Evolutionary conservation across 177 flowering plant species (phyloP).

Genomic region (Vitis hybrid): DNA sequence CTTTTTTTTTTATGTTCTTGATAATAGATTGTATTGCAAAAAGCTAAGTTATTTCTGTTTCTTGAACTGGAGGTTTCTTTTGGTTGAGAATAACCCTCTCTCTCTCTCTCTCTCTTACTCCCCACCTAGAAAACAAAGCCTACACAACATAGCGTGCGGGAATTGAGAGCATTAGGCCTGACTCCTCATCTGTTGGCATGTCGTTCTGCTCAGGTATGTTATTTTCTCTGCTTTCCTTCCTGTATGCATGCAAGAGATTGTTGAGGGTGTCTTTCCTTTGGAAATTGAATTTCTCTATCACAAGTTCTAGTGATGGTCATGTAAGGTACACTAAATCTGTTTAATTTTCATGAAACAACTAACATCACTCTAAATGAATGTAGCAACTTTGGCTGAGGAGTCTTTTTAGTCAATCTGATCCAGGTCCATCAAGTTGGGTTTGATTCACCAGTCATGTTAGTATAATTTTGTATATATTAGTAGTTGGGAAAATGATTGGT

Average conservation of each 20-base stretch:
- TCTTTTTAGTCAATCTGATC: too few relatives aligned
- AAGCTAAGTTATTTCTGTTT: not conserved
- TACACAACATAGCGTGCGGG: slow-evolving; percentile 97
- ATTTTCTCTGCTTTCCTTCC: not conserved
- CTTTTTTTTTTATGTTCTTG: not conserved
- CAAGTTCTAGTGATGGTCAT: too few relatives aligned
- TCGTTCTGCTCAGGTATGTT: slow-evolving; percentile 83
- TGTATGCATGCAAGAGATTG: not conserved
- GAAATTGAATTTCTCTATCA: too few relatives aligned
- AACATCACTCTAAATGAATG: too few relatives aligned
- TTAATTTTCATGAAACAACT: too few relatives aligned
- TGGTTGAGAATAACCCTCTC: not conserved
- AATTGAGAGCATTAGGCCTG: slow-evolving; percentile 92
- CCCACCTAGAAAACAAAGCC: slow-evolving; percentile 90
- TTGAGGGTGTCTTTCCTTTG: not conserved
- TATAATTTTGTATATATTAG: too few relatives aligned
- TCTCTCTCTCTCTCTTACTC: slow-evolving; percentile 10
- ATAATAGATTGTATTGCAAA: not conserved
- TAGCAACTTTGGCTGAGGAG: too few relatives aligned
- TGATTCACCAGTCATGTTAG: too few relatives aligned
- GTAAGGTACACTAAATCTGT: too few relatives aligned
- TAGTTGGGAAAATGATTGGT: too few relatives aligned
- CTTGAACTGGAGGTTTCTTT: slow-evolving; percentile 1
- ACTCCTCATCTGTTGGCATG: slow-evolving; percentile 94
- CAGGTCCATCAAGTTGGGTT: too few relatives aligned